Evolutionary conservation across 2,329 filamentous ascomycete genomes (phyloP), one percentile per base, ranked within the genome.

Genomic region (Microdochium paspali): DNA sequence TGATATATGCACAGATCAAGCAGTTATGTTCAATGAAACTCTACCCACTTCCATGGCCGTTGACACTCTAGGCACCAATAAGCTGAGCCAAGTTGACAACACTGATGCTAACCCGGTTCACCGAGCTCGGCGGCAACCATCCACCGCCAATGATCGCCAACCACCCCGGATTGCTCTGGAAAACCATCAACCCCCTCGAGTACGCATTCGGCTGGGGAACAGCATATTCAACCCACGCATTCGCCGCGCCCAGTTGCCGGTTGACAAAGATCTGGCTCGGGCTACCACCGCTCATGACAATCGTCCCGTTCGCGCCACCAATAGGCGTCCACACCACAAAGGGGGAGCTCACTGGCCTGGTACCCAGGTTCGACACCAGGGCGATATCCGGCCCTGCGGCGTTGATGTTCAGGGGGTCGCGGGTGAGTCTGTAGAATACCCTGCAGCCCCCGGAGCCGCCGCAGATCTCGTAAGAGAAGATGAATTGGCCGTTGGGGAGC

Each of bases 401-500:
- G 40, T 52, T 50, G 26, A 61, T 54, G 24, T 49, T 43, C 10
- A 58, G 49, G 13, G 58, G 59, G 39, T 49, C 45, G 15, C 43
- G 43, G 18, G 58, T 48, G 26, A 62, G 32, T 10, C 54, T 49
- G 47, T 61, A 61, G 51, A 62, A 52, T 1, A 57, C 55, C 15
- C 47, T 50, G 44, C 54, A 58, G 43, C 51, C 53, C 24, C 57
- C 51, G 15, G 35, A 57, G 31, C 13, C 18, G 12, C 72, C 54
- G 46, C 54, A 56, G 42, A 59, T 10, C 58, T 64, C 47, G 59
- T 64, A 44, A 54, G 63, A 49, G 65, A 80, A 76, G 54, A 86
- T 75, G 61, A 74, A 85, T 56, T 77, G 63, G 47, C 71, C 74
- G 50, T 75, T 77, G 24, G 50, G 79, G 68, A 85, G 70, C 56